Base-by-base conservation (phyloP, 2,329 filamentous ascomycete species). In the Aspergillus sp. region DNA sequence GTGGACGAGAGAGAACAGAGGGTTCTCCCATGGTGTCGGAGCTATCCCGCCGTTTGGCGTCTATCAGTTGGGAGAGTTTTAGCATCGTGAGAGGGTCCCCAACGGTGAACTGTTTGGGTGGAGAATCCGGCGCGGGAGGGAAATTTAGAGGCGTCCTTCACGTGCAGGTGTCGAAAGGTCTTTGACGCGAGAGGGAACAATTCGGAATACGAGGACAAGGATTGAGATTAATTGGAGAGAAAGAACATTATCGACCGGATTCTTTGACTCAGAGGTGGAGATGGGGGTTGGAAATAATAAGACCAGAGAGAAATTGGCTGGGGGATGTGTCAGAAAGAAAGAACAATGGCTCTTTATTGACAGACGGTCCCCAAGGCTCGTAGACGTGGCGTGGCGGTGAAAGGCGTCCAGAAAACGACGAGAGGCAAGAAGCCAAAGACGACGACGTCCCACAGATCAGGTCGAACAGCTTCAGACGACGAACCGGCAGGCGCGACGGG, bases 61-160 rank as follows among this genome's bases (percentile, higher is more conserved):
- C 71, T 54, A 67, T 60, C 24, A 67, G 57, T 54, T 71, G 65
- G 47, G 65, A 66, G 54, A 69, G 52, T 59, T 67, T 72, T 36
- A 65, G 57, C 71, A 73, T 73, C 42, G 44, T 56, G 55, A 43
- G 38, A 33, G 51, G 40, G 17, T n/a, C 16, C 13, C 16, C 19
- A 19, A 17, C 11, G 16, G 19, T n/a, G 6, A 11, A 42, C 11
- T 20, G n/a, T 40, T 44, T 49, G 38, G 38, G 19, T 42, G 22
- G 17, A 45, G 30, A 47, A 22, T 22, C 43, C 13, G 32, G 36
- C 38, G 47, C 51, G 43, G 43, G 52, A 47, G 46, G 51, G 43
- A 36, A 52, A 51, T 60, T 51, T 49, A 49, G 38, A 48, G 44
- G 49, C 54, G 56, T 56, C 55, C 56, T 53, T 60, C 58, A 60